phyloP scores from a whole-genome alignment of 2,329 filamentous ascomycete species.

The Pseudogymnoascus sp. region DNA sequence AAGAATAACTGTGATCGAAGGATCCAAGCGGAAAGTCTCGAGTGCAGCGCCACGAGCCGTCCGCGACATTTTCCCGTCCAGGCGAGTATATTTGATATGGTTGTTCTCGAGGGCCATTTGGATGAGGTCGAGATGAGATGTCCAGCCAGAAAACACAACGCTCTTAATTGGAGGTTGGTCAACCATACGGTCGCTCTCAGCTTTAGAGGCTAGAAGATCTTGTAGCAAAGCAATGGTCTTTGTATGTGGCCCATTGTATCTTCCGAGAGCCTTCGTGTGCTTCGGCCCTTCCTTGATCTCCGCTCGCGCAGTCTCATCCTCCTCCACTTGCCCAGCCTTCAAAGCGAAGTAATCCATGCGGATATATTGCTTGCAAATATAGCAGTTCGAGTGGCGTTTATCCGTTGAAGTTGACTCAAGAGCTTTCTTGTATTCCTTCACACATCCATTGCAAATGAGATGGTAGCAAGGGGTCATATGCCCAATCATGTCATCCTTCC shows the following conservation, averaged over 20 bases:
- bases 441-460: constrained; percentile 69
- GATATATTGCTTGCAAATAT: constrained; percentile 57
- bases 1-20: constrained; percentile 66
- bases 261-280: constrained; percentile 50
- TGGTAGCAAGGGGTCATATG: constrained; percentile 85
- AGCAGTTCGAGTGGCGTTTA: constrained; percentile 46
- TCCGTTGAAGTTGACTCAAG: constrained; percentile 33
- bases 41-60: constrained; percentile 65
- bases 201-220: constrained; percentile 58
- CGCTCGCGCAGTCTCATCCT: constrained; percentile 21
- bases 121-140: constrained; percentile 85
- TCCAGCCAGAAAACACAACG: constrained; percentile 96
- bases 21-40: constrained; percentile 66
- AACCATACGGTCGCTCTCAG: constrained; percentile 51
- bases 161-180: constrained; percentile 75
- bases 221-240: constrained; percentile 78
- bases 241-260: constrained; percentile 79
- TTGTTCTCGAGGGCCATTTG: constrained; percentile 65
- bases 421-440: constrained; percentile 48
- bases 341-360: constrained; percentile 60
- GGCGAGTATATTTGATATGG: constrained; percentile 63
- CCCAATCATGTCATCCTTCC: constrained; percentile 56
- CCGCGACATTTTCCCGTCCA: constrained; percentile 84
- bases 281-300: constrained; percentile 32
- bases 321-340: constrained; percentile 34